Evolutionary conservation across 306 rosid species (phyloP).

Genomic region (Fagus crenata): DNA sequence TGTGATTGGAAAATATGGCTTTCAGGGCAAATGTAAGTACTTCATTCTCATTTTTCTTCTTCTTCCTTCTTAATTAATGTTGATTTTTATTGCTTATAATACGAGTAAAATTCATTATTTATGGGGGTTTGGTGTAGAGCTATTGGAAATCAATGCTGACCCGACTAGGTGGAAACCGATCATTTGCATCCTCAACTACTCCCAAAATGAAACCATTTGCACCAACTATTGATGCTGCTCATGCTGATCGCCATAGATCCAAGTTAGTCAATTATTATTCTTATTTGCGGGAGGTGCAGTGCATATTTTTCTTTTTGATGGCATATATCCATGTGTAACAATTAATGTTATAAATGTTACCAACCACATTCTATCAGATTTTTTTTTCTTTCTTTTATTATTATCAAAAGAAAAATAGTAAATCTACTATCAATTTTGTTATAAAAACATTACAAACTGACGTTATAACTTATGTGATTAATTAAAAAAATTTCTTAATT

Average conservation of each 20-base stretch:
- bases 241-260: neutral
- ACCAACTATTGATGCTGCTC: slow-evolving; percentile 6
- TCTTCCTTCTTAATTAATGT: neutral
- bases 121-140: slow-evolving; percentile 9
- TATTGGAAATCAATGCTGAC: slow-evolving; percentile 27
- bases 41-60: neutral
- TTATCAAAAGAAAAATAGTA: too few relatives aligned
- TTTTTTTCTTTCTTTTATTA: too few relatives aligned
- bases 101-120: neutral
- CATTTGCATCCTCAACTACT: slow-evolving; percentile 26
- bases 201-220: slow-evolving; percentile 21
- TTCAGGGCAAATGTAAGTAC: neutral
- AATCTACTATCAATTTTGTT: too few relatives aligned
- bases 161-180: slow-evolving; percentile 13
- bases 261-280: neutral
- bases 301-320: too few relatives aligned
- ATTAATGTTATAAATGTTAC: too few relatives aligned
- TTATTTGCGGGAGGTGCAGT: neutral
- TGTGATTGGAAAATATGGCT: neutral
- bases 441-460: too few relatives aligned
- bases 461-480: too few relatives aligned
- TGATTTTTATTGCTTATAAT: neutral
- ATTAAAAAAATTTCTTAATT: too few relatives aligned
- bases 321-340: too few relatives aligned
- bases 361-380: too few relatives aligned